Evolutionary conservation across 305 asterid species (phyloP).

Genomic region (Nicotiana rustica): DNA sequence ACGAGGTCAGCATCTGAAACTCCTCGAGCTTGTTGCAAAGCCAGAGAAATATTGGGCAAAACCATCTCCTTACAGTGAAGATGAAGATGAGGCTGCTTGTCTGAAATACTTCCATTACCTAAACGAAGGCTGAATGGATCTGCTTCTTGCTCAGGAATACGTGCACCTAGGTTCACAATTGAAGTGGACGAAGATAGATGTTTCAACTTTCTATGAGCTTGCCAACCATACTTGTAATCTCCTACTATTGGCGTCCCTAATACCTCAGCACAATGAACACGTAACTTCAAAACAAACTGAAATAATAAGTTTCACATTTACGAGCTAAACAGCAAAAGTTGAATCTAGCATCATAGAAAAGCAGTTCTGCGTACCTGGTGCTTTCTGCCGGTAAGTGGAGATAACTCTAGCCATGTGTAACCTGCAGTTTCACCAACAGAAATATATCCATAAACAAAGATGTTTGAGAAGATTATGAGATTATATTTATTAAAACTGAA

Average conservation of each 20-base stretch:
- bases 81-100: conserved; percentile 74
- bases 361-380: conserved; percentile 68
- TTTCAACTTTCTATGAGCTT: conserved; percentile 75
- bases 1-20: conserved; percentile 47
- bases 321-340: not conserved
- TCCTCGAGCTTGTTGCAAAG: conserved; percentile 48
- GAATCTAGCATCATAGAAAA: conserved; percentile 4
- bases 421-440: conserved; percentile 55
- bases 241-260: conserved; percentile 97
- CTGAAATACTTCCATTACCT: conserved; percentile 71
- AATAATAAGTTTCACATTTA: conserved; percentile 1
- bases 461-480: conserved; percentile 12
- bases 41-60: conserved; percentile 70
- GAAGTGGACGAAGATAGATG: conserved; percentile 45
- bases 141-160: conserved; percentile 36
- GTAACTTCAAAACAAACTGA: conserved; percentile 57
- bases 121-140: conserved; percentile 52
- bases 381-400: conserved; percentile 92
- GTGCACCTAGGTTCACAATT: conserved; percentile 34
- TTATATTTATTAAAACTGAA: not conserved
- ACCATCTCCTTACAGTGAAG: conserved; percentile 89
- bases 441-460: conserved; percentile 22
- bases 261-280: conserved; percentile 96
- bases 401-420: conserved; percentile 85
- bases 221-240: conserved; percentile 96